Evolutionary conservation across 352 stramenopile genomes (phyloP).

Genomic region (Globisporangium megalacanthum): DNA sequence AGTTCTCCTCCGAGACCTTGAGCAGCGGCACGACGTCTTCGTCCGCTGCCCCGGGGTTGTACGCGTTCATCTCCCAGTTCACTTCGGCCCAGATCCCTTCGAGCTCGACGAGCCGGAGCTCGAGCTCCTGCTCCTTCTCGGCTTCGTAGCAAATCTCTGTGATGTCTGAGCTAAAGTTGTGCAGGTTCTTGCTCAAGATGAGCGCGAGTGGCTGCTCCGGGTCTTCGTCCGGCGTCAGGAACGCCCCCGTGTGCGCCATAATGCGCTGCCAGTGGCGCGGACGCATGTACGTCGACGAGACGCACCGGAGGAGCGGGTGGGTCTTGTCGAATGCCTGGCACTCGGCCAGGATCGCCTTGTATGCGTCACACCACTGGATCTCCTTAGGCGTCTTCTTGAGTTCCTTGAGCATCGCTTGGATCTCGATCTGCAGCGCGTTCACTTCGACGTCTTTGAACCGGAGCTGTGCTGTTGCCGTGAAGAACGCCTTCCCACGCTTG

Average conservation of each 20-base stretch:
- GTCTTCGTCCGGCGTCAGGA: conserved; percentile 91
- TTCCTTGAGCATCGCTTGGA: conserved; percentile 92
- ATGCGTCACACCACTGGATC: conserved; percentile 91
- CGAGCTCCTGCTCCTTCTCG: conserved; percentile 95
- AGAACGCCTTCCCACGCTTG: conserved; percentile 71
- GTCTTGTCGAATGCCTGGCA: conserved; percentile 85
- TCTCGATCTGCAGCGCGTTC: conserved; percentile 93
- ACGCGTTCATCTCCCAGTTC: conserved; percentile 92
- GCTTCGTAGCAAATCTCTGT: conserved; percentile 96
- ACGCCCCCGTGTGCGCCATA: conserved; percentile 85
- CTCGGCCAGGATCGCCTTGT: conserved; percentile 78
- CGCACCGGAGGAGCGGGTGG: conserved; percentile 68
- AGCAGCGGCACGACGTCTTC: conserved; percentile 88
- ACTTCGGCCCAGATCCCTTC: conserved; percentile 90
- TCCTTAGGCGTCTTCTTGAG: conserved; percentile 91
- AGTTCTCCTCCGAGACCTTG: conserved; percentile 94
- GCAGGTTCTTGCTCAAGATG: conserved; percentile 91
- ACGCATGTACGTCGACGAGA: conserved; percentile 87
- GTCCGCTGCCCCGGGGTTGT: conserved; percentile 63
- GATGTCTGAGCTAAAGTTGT: conserved; percentile 93
- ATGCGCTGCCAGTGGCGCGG: conserved; percentile 93
- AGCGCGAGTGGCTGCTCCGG: conserved; percentile 87
- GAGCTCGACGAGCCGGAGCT: conserved; percentile 88
- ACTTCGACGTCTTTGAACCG: conserved; percentile 91
- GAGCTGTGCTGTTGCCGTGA: conserved; percentile 60